Base-by-base conservation (phyloP, 208 protist genomes). In the Leishmania tropica region DNA sequence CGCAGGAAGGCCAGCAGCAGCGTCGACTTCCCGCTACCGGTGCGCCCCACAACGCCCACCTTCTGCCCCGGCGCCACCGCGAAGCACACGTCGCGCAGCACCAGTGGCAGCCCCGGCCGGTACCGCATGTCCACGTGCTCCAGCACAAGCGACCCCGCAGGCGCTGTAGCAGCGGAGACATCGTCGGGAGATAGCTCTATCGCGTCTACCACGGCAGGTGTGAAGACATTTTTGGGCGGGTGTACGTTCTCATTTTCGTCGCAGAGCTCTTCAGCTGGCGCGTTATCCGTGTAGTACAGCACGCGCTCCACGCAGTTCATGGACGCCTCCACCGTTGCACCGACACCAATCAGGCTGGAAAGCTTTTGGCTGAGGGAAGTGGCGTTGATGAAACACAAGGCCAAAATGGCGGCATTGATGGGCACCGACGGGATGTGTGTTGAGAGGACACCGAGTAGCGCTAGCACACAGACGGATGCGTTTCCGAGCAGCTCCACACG, bases 401-500 rank as follows among this genome's bases (percentile, higher is more conserved):
- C 91, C 68, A 35, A 89, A 31, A 73, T 37, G 2, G 68, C 45
- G 42, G 53, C 37, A 2, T 11, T 48, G 42, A 70, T 76, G 17
- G 51, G 31, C 64, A 47, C 45, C 45, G 45, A 47, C 10, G 45
- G 45, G 45, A 47, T 47, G 45, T 11, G 45, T 47, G 45, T 47
- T 47, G 45, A 47, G 45, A 47, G 45, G 10, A 47, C 6, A 47
- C 45, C 45, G 10, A 47, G 45, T 8, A 47, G 45, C 45, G 45
- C 45, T 10, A 47, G 45, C 45, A 47, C 45, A 47, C 45, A 47
- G 45, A 47, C 8, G 0, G 45, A 3, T 47, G 79, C 92, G 78
- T 93, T 96, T n/a, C 45, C 45, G 45, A 98, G 75, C 19, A 92
- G 74, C 74, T 98, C 94, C 0, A 99, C 67, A 19, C 98, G 88